A percentile compares a stretch with the other conserved stretches of the same genome.
phyloP scores from a whole-genome alignment of 495 filamentous ascomycete species.

The Xylaria flabelliformis region DNA sequence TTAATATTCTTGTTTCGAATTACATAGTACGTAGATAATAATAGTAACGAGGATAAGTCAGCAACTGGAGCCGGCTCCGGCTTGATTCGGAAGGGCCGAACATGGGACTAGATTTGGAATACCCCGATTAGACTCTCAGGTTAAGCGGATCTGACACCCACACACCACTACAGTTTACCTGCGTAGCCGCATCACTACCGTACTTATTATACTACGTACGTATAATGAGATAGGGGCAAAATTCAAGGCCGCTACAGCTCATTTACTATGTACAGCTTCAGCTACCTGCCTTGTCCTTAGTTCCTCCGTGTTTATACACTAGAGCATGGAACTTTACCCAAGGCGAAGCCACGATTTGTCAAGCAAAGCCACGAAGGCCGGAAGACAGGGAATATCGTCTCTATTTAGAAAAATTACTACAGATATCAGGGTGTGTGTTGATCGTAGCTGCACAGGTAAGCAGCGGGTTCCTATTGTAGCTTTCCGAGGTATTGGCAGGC shows the following conservation, averaged over 20 bases:
- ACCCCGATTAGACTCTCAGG: slow-evolving; percentile 14
- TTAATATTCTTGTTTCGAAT: slow-evolving; percentile 12
- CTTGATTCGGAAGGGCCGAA: slow-evolving; percentile 27
- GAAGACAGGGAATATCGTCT: slow-evolving; percentile 17
- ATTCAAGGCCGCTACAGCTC: not conserved
- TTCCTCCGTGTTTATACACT: not conserved
- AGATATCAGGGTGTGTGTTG: slow-evolving; percentile 10
- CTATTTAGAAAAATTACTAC: slow-evolving; percentile 29
- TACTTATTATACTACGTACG: too few species aligned
- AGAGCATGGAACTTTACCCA: not conserved
- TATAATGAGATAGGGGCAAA: slow-evolving; percentile 13
- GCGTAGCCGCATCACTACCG: not conserved
- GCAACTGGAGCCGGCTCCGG: slow-evolving; percentile 2
- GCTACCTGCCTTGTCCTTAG: not conserved
- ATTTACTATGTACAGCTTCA: slow-evolving; percentile 1
- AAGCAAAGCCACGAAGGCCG: slow-evolving; percentile 10
- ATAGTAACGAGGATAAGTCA: slow-evolving; percentile 14
- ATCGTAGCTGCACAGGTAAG: slow-evolving; percentile 22
- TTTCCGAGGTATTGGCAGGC: slow-evolving; percentile 22
- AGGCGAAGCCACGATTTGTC: slow-evolving; percentile 26
- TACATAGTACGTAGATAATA: slow-evolving; percentile 1
- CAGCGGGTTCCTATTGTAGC: slow-evolving; percentile 24
- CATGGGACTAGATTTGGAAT: slow-evolving; percentile 27
- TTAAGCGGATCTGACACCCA: slow-evolving; percentile 21
- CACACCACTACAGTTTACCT: slow-evolving; percentile 3